A percentile compares a stretch with the other conserved stretches of the same genome.
phyloP scores from a whole-genome alignment of 148 eudicot species.

The Euryodendron excelsum region DNA sequence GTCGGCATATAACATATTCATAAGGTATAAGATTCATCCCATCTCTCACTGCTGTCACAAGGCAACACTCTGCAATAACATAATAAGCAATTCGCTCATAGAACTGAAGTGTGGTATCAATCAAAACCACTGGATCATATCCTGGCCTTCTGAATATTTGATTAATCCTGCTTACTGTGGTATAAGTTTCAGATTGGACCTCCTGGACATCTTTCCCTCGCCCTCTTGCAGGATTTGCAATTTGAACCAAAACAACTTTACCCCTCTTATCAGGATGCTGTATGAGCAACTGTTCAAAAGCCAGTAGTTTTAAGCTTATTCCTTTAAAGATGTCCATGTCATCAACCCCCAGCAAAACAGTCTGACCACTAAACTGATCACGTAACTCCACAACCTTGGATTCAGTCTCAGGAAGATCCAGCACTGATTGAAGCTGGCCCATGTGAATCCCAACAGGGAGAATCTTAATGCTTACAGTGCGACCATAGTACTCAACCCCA shows the following conservation, averaged over 20 bases:
- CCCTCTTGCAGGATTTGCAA: conserved; percentile 86
- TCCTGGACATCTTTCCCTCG: conserved; percentile 77
- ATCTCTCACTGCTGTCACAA: conserved; percentile 82
- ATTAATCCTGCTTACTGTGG: conserved; percentile 62
- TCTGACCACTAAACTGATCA: conserved; percentile 50
- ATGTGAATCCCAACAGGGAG: conserved; percentile 87
- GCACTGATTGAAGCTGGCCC: conserved; percentile 70
- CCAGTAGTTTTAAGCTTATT: conserved; percentile 76
- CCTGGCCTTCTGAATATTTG: conserved; percentile 47
- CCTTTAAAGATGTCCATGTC: conserved; percentile 94
- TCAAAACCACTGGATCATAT: conserved; percentile 67
- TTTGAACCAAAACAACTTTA: conserved; percentile 70
- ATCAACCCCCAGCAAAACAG: conserved; percentile 84
- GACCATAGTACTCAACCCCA: conserved; percentile 79
- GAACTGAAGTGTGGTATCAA: conserved; percentile 63
- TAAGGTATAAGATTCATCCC: conserved; percentile 92
- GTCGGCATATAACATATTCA: conserved; percentile 71
- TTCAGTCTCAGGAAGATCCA: conserved; percentile 70
- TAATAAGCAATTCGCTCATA: conserved; percentile 79
- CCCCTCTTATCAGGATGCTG: conserved; percentile 77
- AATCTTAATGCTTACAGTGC: conserved; percentile 81
- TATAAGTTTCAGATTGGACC: conserved; percentile 63
- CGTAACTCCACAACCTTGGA: conserved; percentile 52
- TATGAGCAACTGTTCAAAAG: conserved; percentile 72
- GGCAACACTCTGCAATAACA: conserved; percentile 77